Conservation (phyloP, 306 rosid genomes). For the Arachis hypogaea region DNA sequence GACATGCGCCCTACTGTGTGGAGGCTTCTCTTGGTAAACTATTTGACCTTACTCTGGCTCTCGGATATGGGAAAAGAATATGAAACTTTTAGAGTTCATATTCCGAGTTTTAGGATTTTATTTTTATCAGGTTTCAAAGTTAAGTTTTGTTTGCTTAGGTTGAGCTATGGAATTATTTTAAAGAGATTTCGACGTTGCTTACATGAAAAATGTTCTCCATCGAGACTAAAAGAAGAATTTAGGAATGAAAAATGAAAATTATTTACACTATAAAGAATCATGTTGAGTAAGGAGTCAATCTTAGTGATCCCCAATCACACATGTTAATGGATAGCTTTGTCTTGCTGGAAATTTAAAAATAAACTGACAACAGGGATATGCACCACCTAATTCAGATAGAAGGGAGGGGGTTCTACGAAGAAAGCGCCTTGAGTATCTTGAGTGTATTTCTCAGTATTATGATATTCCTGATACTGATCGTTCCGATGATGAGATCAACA, state of each 20-base stretch:
- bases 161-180: conserved; percentile 22
- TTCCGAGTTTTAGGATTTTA: conserved; percentile 5
- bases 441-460: conserved; percentile 75
- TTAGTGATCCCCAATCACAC: conserved; percentile 30
- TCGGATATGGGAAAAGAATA: not conserved
- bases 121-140: not conserved
- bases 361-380: conserved; percentile 98
- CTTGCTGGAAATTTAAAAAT: conserved; percentile 65
- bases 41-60: not conserved
- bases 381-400: conserved; percentile 98
- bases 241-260: conserved; percentile 28
- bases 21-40: conserved; percentile 89
- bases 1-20: conserved; percentile 80
- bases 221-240: not conserved
- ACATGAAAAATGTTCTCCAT: conserved; percentile 33
- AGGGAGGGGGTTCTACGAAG: conserved; percentile 84
- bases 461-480: conserved; percentile 79
- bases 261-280: conserved; percentile 1
- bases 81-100: not conserved
- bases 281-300: conserved; percentile 8
- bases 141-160: not conserved
- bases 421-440: conserved; percentile 86
- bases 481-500: conserved; percentile 85
- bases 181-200: conserved; percentile 24
- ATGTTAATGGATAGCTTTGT: conserved; percentile 19